These are phyloP conservation scores for Fomes fomentarius DNA, from an alignment of 1,284 basidiomycete genomes.

Conservation along the genomic window DNA sequence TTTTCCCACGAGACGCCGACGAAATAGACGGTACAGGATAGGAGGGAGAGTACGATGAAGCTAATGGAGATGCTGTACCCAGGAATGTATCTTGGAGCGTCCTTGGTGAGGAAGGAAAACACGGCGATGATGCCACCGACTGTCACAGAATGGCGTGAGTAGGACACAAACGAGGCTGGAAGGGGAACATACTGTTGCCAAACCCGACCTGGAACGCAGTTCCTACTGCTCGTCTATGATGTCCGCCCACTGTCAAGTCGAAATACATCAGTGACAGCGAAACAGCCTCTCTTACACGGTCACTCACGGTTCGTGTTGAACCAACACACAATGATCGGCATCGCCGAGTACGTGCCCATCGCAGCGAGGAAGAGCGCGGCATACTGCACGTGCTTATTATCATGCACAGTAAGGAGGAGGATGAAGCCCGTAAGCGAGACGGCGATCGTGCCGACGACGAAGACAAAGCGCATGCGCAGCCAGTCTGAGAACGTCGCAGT, in stretches of 20 bases:
- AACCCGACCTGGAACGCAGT: constrained; percentile 36
- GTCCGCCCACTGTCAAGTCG: constrained; percentile 37
- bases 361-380: constrained; percentile 36
- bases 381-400: constrained; percentile 34
- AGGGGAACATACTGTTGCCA: constrained; percentile 29
- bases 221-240: constrained; percentile 31
- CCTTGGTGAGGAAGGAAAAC: constrained; percentile 35
- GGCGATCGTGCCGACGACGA: constrained; percentile 29
- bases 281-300: neutral
- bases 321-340: constrained; percentile 38
- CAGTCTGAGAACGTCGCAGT: constrained; percentile 31
- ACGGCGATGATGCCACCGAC: constrained; percentile 36
- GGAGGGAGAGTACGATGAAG: constrained; percentile 32
- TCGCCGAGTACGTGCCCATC: constrained; percentile 35
- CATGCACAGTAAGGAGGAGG: constrained; percentile 33
- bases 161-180: neutral
- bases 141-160: constrained; percentile 1
- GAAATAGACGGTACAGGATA: constrained; percentile 30
- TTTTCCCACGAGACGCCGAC: constrained; percentile 30
- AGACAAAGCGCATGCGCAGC: constrained; percentile 31
- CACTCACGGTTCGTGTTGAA: constrained; percentile 36
- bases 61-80: constrained; percentile 36
- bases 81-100: constrained; percentile 33
- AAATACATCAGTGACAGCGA: neutral
- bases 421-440: constrained; percentile 32